Evolutionary conservation across 2,329 filamentous ascomycete genomes (phyloP).

Genomic region (Neobulgaria alba): DNA sequence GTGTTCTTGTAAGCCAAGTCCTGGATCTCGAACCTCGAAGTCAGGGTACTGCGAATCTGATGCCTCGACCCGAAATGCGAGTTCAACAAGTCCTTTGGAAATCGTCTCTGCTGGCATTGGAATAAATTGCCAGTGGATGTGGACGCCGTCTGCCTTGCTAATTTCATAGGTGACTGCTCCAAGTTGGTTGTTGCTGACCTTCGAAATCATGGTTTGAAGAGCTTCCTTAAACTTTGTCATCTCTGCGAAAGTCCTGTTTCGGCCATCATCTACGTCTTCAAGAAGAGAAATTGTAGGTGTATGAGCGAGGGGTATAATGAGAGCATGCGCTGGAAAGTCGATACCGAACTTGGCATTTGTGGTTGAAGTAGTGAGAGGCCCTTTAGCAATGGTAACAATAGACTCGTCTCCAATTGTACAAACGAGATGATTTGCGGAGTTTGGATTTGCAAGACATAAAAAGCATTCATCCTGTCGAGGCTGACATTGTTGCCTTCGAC

Average conservation of each 20-base stretch:
- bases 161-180: conserved; percentile 92
- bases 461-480: conserved; percentile 77
- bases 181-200: conserved; percentile 46
- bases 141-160: conserved; percentile 69
- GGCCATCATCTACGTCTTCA: conserved; percentile 50
- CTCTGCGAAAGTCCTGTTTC: conserved; percentile 58
- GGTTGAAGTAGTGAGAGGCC: conserved; percentile 64
- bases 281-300: conserved; percentile 73
- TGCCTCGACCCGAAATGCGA: conserved; percentile 80
- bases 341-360: conserved; percentile 60
- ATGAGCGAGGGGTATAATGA: conserved; percentile 85
- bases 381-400: conserved; percentile 88
- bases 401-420: conserved; percentile 79
- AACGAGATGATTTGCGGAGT: conserved; percentile 78
- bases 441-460: conserved; percentile 88
- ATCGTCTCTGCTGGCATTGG: conserved; percentile 65
- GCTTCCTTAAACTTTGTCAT: conserved; percentile 75
- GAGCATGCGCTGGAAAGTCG: conserved; percentile 72
- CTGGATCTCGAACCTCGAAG: conserved; percentile 41
- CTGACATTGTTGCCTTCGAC: conserved; percentile 36
- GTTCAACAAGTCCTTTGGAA: conserved; percentile 67
- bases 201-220: conserved; percentile 71
- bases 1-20: conserved; percentile 41
- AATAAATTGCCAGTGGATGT: conserved; percentile 90
- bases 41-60: conserved; percentile 58